Base-by-base conservation (phyloP, 139 green algal species). In the Picocystis salinarum region DNA sequence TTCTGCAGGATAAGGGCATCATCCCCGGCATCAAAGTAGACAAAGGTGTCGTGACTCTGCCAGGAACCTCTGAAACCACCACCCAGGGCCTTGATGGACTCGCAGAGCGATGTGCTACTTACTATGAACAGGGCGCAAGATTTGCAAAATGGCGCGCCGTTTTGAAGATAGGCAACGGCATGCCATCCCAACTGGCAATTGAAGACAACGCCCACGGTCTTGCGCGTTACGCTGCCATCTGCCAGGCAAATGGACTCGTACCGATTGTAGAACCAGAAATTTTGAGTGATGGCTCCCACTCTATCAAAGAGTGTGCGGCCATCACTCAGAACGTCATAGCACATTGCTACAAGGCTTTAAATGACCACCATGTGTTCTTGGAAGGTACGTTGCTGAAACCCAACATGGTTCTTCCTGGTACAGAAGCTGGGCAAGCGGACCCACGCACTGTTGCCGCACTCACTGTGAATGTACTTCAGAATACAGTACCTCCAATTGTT, bases 261-360 rank as follows among this genome's bases (percentile, higher is more conserved):
- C 85, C 85, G 1, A 87, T 96, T 31, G 86, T 96, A 22, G 85
- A 96, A 66, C 85, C 85, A 5, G 85, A 96, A 57, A 56, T 96
- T 23, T 53, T 96, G 17, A 86, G 83, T 17, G 85, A 96, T 40
- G 85, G 85, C 17, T 28, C 31, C n/a, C 83, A 94, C 64, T 50
- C 50, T 46, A 85, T 91, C 9, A 57, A 74, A 3, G 53, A 33
- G 7, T 73, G 55, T 49, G 34, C 50, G 12, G 45, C 40, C n/a
- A 58, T 73, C 49, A 67, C 67, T 39, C 45, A 62, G 1, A 66
- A 73, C 54, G 51, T 73, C 20, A 58, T 68, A 50, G 46, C 23
- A 42, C 46, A 42, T 34, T 45, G 67, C 28, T 73, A 65, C 58
- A 52, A 62, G 34, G 44, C 53, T 11, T 62, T 67, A 53, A 47